Base-by-base conservation (phyloP, 768 basidiomycete species). In the Podaxis sp. region DNA sequence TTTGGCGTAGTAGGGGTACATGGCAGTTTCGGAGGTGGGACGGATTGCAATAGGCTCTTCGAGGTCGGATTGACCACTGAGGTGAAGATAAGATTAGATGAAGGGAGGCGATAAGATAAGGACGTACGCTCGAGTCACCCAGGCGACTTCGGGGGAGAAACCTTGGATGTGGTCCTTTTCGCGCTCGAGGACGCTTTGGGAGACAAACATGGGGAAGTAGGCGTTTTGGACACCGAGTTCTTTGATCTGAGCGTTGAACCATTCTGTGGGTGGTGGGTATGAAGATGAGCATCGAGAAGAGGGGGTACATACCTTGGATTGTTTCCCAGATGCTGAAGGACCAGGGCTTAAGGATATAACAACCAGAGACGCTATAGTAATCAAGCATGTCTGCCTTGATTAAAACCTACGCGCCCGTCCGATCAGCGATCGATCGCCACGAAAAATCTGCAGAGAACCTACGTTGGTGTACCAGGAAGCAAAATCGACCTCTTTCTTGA, bases 1-100 rank as follows among this genome's bases (percentile, higher is more conserved):
- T 77, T 98, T 98, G 61, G 96, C 88, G 73, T 98, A 99, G 78
- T 98, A 93, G 35, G 96, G 96, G 76, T 99, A 99, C 97, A 99
- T 99, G 72, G 90, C 93, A 35, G 96, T 99, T 74, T 99, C 96
- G 0, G 95, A 98, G 0, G 96, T 99, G 40, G 96, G 97, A 65
- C 96, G 91, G 69, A 99, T 97, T 50, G 96, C 96, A 64, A 99
- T 93, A 40, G 93, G 95, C 70, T 98, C 96, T 70, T 98, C 95
- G 23, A 99, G 83, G 35, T 98, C 96, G 18, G 93, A 93, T 64
- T 83, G 84, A 50, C 97, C 97, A 56, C 93, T 95, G 69, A 28
- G 58, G 48, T 5, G 59, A 35, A 11, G 61, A 46, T 35, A 25
- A 53, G 40, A 59, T 60, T 32, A 46, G n/a, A 52, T 60, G 5